A percentile compares a stretch with the other conserved stretches of the same genome.
These are phyloP conservation scores for Pyrenophora graminea DNA, from an alignment of 2,329 filamentous ascomycete species.

Conservation along the genomic window DNA sequence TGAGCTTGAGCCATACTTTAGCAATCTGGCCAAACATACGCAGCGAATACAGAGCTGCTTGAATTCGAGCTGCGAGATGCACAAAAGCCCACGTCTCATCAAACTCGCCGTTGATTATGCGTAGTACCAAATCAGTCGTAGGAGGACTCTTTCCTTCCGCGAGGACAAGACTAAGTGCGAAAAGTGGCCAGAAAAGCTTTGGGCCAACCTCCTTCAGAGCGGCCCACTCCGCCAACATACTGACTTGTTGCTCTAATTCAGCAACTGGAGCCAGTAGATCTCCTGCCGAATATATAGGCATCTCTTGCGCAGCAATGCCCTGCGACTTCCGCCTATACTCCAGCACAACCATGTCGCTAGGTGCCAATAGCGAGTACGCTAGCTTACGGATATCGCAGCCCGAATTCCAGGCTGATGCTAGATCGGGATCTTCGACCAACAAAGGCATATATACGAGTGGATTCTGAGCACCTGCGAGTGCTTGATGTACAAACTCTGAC, in stretches of 20 bases:
- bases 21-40: slow-evolving; percentile 49
- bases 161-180: slow-evolving; percentile 30
- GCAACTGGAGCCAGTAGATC: slow-evolving; percentile 3
- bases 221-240: slow-evolving; percentile 24
- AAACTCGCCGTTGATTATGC: slow-evolving; percentile 36
- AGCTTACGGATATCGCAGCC: slow-evolving; percentile 44
- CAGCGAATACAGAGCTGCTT: slow-evolving; percentile 51
- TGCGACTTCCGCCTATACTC: slow-evolving; percentile 49
- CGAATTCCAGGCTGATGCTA: slow-evolving; percentile 50
- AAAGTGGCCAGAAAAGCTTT: slow-evolving; percentile 31
- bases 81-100: slow-evolving; percentile 45
- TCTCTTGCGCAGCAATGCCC: slow-evolving; percentile 25
- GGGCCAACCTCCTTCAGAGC: slow-evolving; percentile 10
- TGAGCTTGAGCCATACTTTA: slow-evolving; percentile 23
- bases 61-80: slow-evolving; percentile 48
- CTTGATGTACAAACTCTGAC: slow-evolving; percentile 39
- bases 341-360: slow-evolving; percentile 22
- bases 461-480: slow-evolving; percentile 19
- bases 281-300: slow-evolving; percentile 11
- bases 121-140: slow-evolving; percentile 16
- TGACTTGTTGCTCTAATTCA: slow-evolving; percentile 21
- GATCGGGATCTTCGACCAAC: slow-evolving; percentile 56
- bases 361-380: slow-evolving; percentile 46
- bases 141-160: slow-evolving; percentile 28
- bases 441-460: slow-evolving; percentile 65